Evolutionary conservation across 345 rosid species (phyloP).

Genomic region (rapeseed (Brassica napus)): DNA sequence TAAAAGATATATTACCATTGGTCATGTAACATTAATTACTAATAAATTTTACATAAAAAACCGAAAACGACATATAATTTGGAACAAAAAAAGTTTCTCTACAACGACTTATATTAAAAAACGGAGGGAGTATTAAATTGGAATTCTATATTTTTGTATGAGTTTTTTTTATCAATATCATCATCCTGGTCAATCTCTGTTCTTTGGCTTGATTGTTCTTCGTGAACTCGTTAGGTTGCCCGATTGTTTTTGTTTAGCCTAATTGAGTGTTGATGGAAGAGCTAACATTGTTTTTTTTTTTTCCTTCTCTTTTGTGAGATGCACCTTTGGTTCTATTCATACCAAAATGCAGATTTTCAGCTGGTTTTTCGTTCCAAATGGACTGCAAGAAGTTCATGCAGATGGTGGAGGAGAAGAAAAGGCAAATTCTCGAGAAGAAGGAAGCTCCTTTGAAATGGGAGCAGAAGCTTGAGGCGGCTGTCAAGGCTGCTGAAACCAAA

Average conservation of each 20-base stretch:
- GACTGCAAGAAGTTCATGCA: slow-evolving; percentile 96
- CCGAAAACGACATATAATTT: too few species aligned
- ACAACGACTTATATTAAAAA: too few species aligned
- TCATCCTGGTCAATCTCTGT: not conserved
- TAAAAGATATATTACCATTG: too few species aligned
- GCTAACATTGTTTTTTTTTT: slow-evolving; percentile 65
- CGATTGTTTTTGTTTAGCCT: not conserved
- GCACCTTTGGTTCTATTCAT: slow-evolving; percentile 76
- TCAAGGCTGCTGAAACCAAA: slow-evolving; percentile 68
- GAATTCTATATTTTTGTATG: not conserved
- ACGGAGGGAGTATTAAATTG: not conserved
- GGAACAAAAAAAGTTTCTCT: too few species aligned
- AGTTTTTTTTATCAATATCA: not conserved
- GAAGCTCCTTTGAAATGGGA: slow-evolving; percentile 96
- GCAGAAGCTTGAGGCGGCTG: slow-evolving; percentile 93
- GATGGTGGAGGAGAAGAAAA: slow-evolving; percentile 94
- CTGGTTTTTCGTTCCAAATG: slow-evolving; percentile 61
- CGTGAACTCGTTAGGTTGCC: not conserved
- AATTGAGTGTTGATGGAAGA: slow-evolving; percentile 44
- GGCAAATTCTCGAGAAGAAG: slow-evolving; percentile 69
- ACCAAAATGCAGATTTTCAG: slow-evolving; percentile 86
- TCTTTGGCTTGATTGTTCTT: not conserved
- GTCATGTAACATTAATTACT: too few species aligned
- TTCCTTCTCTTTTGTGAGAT: slow-evolving; percentile 99
- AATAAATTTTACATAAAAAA: too few species aligned